Evolutionary conservation across 768 basidiomycete species (phyloP).

Genomic region (Rhizopogon roseolus): DNA sequence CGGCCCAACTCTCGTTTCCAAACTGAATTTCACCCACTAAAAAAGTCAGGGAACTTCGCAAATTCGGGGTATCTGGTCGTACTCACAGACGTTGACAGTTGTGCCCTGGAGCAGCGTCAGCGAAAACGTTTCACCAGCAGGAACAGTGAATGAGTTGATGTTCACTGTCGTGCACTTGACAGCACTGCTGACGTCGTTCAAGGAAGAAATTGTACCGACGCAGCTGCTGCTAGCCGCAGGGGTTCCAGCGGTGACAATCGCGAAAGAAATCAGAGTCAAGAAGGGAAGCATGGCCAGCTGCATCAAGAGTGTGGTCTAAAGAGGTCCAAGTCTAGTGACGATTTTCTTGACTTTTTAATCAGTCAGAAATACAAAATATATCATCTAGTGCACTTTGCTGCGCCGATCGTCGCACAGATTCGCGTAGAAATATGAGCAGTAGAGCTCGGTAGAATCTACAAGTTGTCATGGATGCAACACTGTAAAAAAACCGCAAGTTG

Average conservation of each 20-base stretch:
- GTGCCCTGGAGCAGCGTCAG: slow-evolving; percentile 43
- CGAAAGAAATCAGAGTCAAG: slow-evolving; percentile 12
- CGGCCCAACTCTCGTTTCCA: slow-evolving; percentile 46
- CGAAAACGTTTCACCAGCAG: slow-evolving; percentile 45
- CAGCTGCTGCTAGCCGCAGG: slow-evolving; percentile 22
- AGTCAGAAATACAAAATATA: not conserved
- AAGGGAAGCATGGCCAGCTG: slow-evolving; percentile 4
- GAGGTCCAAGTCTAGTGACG: no score
- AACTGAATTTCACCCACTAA: slow-evolving; percentile 58
- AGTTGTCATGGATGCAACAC: no score
- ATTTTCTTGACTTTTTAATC: not conserved
- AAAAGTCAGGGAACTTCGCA: not conserved
- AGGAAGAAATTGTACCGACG: slow-evolving; percentile 50
- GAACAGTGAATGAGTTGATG: slow-evolving; percentile 53
- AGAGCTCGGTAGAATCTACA: no score
- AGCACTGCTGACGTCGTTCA: slow-evolving; percentile 46
- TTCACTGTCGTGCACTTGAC: slow-evolving; percentile 54
- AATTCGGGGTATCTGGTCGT: not conserved
- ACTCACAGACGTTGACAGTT: slow-evolving; percentile 55
- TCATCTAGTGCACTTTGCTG: not conserved
- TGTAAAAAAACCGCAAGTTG: no score
- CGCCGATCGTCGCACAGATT: not conserved
- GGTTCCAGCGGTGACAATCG: slow-evolving; percentile 10
- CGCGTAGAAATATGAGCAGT: not conserved
- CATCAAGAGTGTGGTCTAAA: not conserved